Percentiles rank a stretch among this genome's conserved stretches.
phyloP scores from a whole-genome alignment of 2,329 filamentous ascomycete species.

The Colletotrichum acutatum region DNA sequence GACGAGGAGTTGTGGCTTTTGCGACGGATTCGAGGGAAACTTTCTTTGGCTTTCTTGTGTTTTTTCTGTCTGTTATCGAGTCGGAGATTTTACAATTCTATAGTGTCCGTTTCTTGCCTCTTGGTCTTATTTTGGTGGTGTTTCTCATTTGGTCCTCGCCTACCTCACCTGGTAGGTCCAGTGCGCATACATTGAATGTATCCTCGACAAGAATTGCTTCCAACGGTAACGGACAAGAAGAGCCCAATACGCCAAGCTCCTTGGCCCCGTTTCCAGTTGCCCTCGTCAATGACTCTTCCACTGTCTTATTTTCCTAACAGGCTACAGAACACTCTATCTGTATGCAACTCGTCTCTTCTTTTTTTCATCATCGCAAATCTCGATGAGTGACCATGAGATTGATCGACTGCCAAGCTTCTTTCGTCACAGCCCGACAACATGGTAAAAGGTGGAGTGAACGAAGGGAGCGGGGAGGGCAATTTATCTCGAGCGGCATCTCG shows the following conservation, averaged over 20 bases:
- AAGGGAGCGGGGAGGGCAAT: constrained; percentile 3
- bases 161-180: background rate
- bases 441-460: no score
- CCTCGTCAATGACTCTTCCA: background rate
- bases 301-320: background rate
- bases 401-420: background rate
- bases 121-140: background rate
- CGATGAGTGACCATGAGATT: no score
- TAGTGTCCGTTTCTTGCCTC: background rate
- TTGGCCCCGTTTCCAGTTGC: constrained; percentile 2
- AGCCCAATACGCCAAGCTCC: background rate
- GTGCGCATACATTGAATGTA: no score
- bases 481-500: constrained; percentile 29
- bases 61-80: background rate
- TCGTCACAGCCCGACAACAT: background rate
- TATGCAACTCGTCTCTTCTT: no score
- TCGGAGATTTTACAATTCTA: background rate
- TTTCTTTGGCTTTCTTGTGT: no score
- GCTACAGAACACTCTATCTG: no score
- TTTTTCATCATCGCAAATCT: no score
- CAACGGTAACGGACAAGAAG: background rate
- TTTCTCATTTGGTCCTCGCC: background rate
- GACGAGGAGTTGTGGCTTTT: constrained; percentile 18
- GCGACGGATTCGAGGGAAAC: background rate
- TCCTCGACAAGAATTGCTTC: background rate